Percentiles rank a stretch among this genome's conserved stretches.
These are phyloP conservation scores for Skeletonema menzelii DNA, from an alignment of 108 stramenopile genomes.

Conservation along the genomic window DNA sequence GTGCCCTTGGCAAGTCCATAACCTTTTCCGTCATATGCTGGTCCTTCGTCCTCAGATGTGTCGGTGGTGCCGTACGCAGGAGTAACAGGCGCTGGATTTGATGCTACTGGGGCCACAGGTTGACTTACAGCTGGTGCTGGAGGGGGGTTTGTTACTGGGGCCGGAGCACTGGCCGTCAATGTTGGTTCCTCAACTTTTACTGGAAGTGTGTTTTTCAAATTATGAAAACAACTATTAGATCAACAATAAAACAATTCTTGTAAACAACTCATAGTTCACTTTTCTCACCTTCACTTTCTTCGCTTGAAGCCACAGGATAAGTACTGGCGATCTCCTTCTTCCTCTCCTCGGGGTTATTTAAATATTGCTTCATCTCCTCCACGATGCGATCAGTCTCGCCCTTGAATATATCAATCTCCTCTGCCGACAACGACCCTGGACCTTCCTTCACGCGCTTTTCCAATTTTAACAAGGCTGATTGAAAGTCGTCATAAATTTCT, in stretches of 20 bases:
- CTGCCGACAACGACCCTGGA: conserved; percentile 42
- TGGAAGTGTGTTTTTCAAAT: not conserved
- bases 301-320: not conserved
- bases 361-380: conserved; percentile 56
- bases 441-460: conserved; percentile 71
- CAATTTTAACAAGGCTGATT: conserved; percentile 51
- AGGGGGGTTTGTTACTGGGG: conserved; percentile 6
- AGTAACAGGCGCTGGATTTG: not conserved
- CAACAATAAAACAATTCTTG: not conserved
- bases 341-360: not conserved
- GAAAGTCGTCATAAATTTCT: conserved; percentile 63
- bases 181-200: not conserved
- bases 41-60: conserved; percentile 44
- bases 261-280: not conserved
- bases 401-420: conserved; percentile 56
- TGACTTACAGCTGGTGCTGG: not conserved
- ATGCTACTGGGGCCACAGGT: not conserved
- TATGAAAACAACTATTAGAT: not conserved
- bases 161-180: not conserved
- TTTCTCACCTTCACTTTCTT: not conserved
- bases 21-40: conserved; percentile 59
- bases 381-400: conserved; percentile 45
- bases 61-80: conserved; percentile 15
- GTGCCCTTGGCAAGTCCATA: conserved; percentile 68
- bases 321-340: not conserved